Evolutionary conservation across 1,284 basidiomycete genomes (phyloP), one percentile per base, ranked within the genome.

Genomic region (Volvariella surrecta): DNA sequence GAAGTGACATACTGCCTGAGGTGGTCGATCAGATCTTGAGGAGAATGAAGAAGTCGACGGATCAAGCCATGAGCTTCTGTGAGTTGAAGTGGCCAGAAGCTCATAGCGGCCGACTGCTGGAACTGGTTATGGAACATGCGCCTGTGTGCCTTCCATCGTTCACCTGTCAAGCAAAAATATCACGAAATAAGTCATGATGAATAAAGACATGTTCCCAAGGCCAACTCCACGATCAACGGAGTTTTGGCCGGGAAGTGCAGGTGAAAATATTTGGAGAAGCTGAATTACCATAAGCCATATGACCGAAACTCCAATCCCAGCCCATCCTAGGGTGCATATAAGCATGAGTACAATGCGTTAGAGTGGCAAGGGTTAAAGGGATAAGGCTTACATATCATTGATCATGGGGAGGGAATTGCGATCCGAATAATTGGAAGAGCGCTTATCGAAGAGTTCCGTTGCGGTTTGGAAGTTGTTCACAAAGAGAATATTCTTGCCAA

Each of bases 271-370:
- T 15, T 11, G 13, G 40, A 13, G 7, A 32, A 21, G 24, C 15
- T 31, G 13, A 47, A 46, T 45, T 40, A 53, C 54, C 71, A 32
- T 75, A 75, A 3, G 59, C 66, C 70, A 74, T 74, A 45, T 74
- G 68, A 0, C 63, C 68, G 38, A 76, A 68, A 38, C 67, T 68
- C 62, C 69, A 74, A 16, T 70, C 64, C 68, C 70, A 74, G 2
- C 71, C 74, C 64, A 72, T 70, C 28, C 71, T 73, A 40, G n/a
- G 45, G 32, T 8, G n/a, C 18, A 15, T 6, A 9, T 39, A 15
- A 15, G 11, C 13, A 13, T 21, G 20, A 40, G 37, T 35, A 48
- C 45, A 32, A 24, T 17, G 32, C 32, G 32, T 41, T 22, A 37
- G 45, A 18, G 39, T 34, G 19, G 31, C 32, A 16, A n/a, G 42